Conservation (phyloP, 345 rosid genomes). For the Boechera stricta region DNA sequence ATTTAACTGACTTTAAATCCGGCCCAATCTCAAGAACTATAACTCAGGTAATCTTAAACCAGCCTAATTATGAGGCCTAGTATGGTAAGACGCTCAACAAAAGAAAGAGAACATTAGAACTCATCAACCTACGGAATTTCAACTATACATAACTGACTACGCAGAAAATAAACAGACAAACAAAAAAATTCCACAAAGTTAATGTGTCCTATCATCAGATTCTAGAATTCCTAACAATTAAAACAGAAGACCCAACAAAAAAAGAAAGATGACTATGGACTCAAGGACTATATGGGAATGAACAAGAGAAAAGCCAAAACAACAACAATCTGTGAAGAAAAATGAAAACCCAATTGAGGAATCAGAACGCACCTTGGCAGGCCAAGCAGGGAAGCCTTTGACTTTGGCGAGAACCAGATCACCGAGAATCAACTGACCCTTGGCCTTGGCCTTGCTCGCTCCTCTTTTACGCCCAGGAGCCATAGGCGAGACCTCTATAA, state of each 20-base stretch:
- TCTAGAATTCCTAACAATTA: background rate
- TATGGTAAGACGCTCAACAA: background rate
- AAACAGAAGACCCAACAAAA: background rate
- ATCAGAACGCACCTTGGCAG: conserved; percentile 75
- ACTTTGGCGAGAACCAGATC: conserved; percentile 99
- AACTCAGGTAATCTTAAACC: background rate
- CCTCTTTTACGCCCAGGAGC: conserved; percentile 92
- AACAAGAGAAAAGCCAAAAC: conserved; percentile 6
- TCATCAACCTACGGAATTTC: conserved; percentile 1
- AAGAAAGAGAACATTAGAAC: conserved; percentile 20
- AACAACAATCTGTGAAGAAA: background rate
- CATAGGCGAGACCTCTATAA: conserved; percentile 53
- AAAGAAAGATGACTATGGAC: background rate
- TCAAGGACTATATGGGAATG: background rate
- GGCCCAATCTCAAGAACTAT: background rate
- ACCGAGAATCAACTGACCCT: conserved; percentile 79
- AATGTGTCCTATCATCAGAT: conserved; percentile 25
- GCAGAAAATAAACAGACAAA: conserved; percentile 5
- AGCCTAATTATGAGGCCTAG: background rate
- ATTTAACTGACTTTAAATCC: background rate
- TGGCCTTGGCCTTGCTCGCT: conserved; percentile 70
- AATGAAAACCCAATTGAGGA: background rate
- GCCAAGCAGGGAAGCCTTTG: conserved; percentile 99
- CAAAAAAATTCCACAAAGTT: background rate
- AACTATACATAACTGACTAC: conserved; percentile 8